Evolutionary conservation across 2,329 filamentous ascomycete genomes (phyloP), one percentile per base, ranked within the genome.

Genomic region (Apiospora saccharicola): DNA sequence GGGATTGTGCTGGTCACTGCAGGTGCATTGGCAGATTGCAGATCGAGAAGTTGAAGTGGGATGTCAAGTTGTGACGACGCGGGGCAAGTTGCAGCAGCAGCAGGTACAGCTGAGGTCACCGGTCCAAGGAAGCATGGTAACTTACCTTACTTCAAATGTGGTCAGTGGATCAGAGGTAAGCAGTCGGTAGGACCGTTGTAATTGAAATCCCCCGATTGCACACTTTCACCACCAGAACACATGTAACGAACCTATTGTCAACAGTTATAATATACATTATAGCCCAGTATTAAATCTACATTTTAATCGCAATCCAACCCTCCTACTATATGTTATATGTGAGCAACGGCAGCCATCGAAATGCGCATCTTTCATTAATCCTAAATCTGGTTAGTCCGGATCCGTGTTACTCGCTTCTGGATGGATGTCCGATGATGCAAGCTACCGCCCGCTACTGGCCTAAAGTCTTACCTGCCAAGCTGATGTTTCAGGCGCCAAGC

Each of bases 1-100:
- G 57, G 57, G 24, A 41, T 37, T 7, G 7, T 2, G 34, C 16
- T 64, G 57, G 19, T 64, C 57, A n/a, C 34, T 13, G 26, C 26
- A 30, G 19, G 57, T 22, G 7, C 14, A 64, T 41, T 41, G 34
- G 57, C 57, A 41, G 34, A 13, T 64, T 64, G 57, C 19, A 64
- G 57, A 64, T 64, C 57, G 57, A 41, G 34, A 64, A 24, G 57
- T 64, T 64, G 34, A 64, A 64, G 34, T 64, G 57, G 57, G 34
- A 64, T 64, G 57, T 6, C 30, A 64, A 24, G 34, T 64, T 64
- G 34, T 64, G 57, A 64, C 53, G 53, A 64, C 57, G 57, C 57
- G 57, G 57, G 57, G 57, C 57, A 64, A 64, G 19, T 41, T 64
- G 57, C 57, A 64, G 57, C 57, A 64, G 53, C 53, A 37, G 49